Conservation (phyloP, 2,329 filamentous ascomycete species). For the Cyclaneusma minus region DNA sequence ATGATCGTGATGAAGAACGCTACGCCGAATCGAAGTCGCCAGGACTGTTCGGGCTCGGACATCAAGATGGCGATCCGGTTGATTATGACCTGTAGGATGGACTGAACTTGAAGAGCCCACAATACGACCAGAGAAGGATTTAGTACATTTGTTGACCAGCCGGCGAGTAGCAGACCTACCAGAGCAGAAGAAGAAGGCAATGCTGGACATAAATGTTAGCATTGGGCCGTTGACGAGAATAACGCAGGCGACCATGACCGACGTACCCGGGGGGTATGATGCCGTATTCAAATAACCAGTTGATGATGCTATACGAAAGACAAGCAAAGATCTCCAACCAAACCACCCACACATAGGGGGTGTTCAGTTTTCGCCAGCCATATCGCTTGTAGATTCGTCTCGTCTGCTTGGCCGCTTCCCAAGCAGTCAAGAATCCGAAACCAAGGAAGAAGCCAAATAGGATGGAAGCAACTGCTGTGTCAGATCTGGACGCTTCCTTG, state of each 20-base stretch:
- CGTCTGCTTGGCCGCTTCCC: conserved; percentile 22
- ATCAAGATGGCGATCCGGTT: conserved; percentile 35
- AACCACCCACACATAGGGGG: conserved; percentile 25
- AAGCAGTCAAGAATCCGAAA: conserved; percentile 19
- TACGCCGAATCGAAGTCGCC: conserved; percentile 24
- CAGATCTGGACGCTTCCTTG: too few species aligned
- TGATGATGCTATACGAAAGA: conserved; percentile 21
- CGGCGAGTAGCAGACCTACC: conserved; percentile 3
- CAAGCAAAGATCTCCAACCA: conserved; percentile 28
- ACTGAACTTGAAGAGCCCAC: conserved; percentile 31
- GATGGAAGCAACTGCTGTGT: conserved; percentile 22
- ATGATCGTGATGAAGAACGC: conserved; percentile 26
- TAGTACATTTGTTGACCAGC: neutral
- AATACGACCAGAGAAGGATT: conserved; percentile 17
- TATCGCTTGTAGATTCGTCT: conserved; percentile 17
- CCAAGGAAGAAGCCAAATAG: conserved; percentile 23
- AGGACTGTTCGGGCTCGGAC: conserved; percentile 22
- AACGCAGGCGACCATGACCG: conserved; percentile 1
- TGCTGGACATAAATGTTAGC: conserved; percentile 5
- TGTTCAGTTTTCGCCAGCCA: conserved; percentile 18
- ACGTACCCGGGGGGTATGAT: conserved; percentile 19
- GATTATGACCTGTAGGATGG: conserved; percentile 38
- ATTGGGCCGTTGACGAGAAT: neutral
- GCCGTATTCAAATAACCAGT: conserved; percentile 24
- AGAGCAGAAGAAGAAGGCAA: conserved; percentile 11